These are phyloP conservation scores for Mangifera indica DNA, from an alignment of 345 rosid species.

Conservation along the genomic window DNA sequence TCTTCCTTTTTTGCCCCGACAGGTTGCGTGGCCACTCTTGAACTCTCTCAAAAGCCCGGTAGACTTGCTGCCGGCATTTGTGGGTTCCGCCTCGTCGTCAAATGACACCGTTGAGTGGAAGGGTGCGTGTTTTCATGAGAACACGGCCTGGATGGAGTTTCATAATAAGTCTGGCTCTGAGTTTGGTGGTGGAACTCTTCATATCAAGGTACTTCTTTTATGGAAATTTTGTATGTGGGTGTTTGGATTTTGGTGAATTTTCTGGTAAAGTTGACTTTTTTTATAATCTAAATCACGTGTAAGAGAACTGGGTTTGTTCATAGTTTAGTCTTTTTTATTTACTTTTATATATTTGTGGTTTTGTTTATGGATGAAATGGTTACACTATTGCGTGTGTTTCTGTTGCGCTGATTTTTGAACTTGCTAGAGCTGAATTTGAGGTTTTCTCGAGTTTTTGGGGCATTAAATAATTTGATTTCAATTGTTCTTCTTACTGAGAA, in stretches of 20 bases:
- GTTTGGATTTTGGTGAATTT: not conserved
- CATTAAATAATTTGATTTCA: not conserved
- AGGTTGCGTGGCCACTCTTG: slow-evolving; percentile 79
- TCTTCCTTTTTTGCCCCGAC: slow-evolving; percentile 70
- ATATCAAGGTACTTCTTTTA: slow-evolving; percentile 51
- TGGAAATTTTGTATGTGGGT: not conserved
- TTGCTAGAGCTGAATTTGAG: slow-evolving; percentile 4
- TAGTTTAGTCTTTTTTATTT: not conserved
- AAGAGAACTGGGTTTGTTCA: not conserved
- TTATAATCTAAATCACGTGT: not conserved
- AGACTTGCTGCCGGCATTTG: slow-evolving; percentile 80
- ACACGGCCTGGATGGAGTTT: slow-evolving; percentile 85
- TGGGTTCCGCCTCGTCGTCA: slow-evolving; percentile 62
- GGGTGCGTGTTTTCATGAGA: slow-evolving; percentile 84
- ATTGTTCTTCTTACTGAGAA: not conserved
- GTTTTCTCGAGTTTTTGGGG: not conserved
- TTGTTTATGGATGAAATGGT: not conserved
- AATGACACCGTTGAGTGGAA: slow-evolving; percentile 62
- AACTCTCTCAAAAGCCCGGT: slow-evolving; percentile 52
- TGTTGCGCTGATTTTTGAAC: not conserved
- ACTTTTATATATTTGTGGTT: slow-evolving; percentile 1
- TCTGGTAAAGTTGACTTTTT: not conserved
- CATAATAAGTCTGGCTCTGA: slow-evolving; percentile 71
- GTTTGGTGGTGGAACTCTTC: slow-evolving; percentile 95
- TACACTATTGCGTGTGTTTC: not conserved